Base-by-base conservation (phyloP, 2,329 filamentous ascomycete genomes). In the Aspergillus ibericus region DNA sequence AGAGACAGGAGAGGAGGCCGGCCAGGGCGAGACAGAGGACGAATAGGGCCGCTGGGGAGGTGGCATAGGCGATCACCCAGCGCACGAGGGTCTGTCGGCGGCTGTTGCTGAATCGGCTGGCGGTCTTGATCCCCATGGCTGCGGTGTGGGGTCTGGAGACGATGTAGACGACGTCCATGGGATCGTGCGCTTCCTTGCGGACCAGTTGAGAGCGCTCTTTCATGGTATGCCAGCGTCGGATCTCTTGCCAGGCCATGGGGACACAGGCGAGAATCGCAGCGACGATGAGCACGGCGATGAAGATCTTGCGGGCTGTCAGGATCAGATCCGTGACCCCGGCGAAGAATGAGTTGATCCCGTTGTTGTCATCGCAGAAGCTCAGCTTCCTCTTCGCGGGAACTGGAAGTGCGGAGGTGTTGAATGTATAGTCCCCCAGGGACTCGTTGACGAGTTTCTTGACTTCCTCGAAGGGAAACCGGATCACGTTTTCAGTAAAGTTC, bases 141-240 rank as follows among this genome's bases (percentile, higher is more conserved):
- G 91, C 85, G 1, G 92, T 91, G 66, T 88, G 86, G 1, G 93
- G 92, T 20, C 92, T 86, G 34, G 91, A 93, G 32, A 89, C 87
- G 65, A 97, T 89, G 76, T 97, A 96, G 42, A 96, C 85, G 35
- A 93, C 87, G 71, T 98, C 93, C 82, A 96, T 87, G 0, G 89
- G 84, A 69, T 98, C 92, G 70, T 87, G 87, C 29, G 85, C 83
- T 56, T 88, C 81, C 64, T 83, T 80, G 47, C 82, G 79, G 65
- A 96, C 83, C 32, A 92, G 80, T 56, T 82, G 79, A 20, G 90
- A 85, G 59, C 88, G 87, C 64, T 88, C 80, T 72, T 88, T 85
- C 82, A 92, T 90, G 32, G 81, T 83, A 47, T 85, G 84, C 86
- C 88, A 98, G 55, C 90, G 83, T 64, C 86, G 85, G 60, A 93